Evolutionary conservation across 2,329 filamentous ascomycete species (phyloP), one percentile per base, ranked within the genome.

Genomic region (Pyrenophora teres): DNA sequence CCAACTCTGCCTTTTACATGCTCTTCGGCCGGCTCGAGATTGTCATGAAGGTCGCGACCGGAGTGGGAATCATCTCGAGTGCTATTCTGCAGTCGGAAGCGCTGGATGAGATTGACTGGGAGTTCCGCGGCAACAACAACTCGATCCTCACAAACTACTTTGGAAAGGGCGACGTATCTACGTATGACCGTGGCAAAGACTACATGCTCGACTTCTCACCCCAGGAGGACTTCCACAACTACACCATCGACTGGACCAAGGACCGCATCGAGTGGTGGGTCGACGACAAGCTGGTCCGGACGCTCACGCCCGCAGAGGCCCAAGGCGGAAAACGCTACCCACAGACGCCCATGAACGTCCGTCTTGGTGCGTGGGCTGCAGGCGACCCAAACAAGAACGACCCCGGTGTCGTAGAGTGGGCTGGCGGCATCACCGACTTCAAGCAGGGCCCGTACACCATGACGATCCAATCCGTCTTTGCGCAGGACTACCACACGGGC

Each of bases 281-380:
- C 55, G 83, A 91, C 63, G 86, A 80, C 65, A 73, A 70, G 8
- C 70, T 78, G 38, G 78, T 90, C 50, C 86, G 88, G 63, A 85
- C 83, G 37, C 77, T 91, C 45, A 79, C 76, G 52, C 82, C 81
- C 60, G 76, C 74, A 13, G 82, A 88, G 44, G 87, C 86, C 45
- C 70, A 83, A 65, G 76, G 77, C 43, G 84, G 82, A 41, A 71
- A 76, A 50, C 80, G 81, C 59, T 90, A 83, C 77, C 88, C 88
- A 40, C 87, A 90, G 78, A 89, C 87, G 8, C 88, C 88, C 42
- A 87, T 87, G 83, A 83, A 86, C 71, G 71, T 90, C 65, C 87
- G 85, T 73, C 74, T 90, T 39, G 88, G 88, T 57, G 82, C 83
- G 60, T 89, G 87, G 86, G 82, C 84, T 40, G 84, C 78, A 46